Evolutionary conservation across 768 basidiomycete species (phyloP), one percentile per base, ranked within the genome.

Genomic region (Xerocomellus intermedius): DNA sequence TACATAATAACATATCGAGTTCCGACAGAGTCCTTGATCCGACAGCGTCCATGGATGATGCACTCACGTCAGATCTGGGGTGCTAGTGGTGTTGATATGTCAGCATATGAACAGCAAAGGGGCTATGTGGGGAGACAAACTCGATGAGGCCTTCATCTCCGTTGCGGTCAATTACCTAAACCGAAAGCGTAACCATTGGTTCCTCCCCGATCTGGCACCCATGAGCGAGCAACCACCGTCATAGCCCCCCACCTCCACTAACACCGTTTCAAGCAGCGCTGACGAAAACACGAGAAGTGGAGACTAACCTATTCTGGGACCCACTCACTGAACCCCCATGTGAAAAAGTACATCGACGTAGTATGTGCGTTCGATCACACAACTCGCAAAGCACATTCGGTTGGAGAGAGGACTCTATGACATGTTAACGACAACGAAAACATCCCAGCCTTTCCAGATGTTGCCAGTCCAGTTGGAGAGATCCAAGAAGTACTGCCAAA

Each of bases 211-310:
- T 37, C 32, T 37, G 38, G 33, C 6, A 28, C 8, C 10, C 22
- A 32, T 28, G 43, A 41, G 35, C 47, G 54, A 28, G 21, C 42
- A 63, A 52, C 35, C 16, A 22, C 53, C 50, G n/a, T 28, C 42
- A 59, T 9, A 39, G 42, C 10, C 28, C 16, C 17, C 21, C 17
- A 33, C 7, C 36, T 16, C 36, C 33, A 32, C 33, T 39, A 13
- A 37, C 28, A 8, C 54, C 24, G 16, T 42, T 57, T 43, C 35
- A 17, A 36, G 28, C 9, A 5, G 30, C 16, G 2, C 28, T 21
- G 24, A 30, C n/a, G 24, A 19, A 35, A 22, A 42, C 17, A 47
- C 9, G 21, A 37, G 5, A 41, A 37, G 5, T 35, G n/a, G 21
- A 30, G 24, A 36, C 32, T n/a, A 36, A 21, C 12, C 44, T 14